These are phyloP conservation scores for Lindgomyces ingoldianus DNA, from an alignment of 495 filamentous ascomycete species.

Conservation along the genomic window DNA sequence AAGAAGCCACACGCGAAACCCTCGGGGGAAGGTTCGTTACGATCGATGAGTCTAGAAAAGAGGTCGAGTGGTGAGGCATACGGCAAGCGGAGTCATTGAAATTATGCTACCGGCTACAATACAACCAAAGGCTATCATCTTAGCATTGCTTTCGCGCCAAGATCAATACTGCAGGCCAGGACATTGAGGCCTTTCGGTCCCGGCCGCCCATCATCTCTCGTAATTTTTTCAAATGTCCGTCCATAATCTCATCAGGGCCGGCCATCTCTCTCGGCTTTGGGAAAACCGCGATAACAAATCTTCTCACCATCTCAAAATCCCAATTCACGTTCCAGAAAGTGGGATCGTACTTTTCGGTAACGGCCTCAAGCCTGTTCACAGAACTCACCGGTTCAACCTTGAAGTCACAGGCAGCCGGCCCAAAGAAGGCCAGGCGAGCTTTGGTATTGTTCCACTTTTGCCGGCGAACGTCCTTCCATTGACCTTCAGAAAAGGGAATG, in stretches of 20 bases:
- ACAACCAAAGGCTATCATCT: too few species aligned
- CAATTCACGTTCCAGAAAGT: neutral
- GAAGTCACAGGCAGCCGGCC: conserved; percentile 11
- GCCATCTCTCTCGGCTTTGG: neutral
- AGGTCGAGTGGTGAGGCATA: neutral
- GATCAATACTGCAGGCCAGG: conserved; percentile 12
- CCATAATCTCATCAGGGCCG: neutral
- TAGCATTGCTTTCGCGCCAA: neutral
- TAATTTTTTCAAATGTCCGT: too few species aligned
- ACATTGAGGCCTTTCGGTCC: too few species aligned
- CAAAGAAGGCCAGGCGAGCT: conserved; percentile 4
- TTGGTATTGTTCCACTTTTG: conserved; percentile 25
- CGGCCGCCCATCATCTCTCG: too few species aligned
- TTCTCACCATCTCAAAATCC: neutral
- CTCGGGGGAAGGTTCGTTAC: neutral
- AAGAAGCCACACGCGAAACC: neutral
- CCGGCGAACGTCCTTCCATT: conserved; percentile 13
- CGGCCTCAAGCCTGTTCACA: neutral
- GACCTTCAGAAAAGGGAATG: neutral
- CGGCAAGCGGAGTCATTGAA: too few species aligned
- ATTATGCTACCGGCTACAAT: too few species aligned
- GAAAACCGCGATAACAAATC: neutral
- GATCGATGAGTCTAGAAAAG: neutral
- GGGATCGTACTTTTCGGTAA: neutral
- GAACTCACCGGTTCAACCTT: neutral